phyloP scores from a whole-genome alignment of 371 early-diverging fungal species.

The Capillidium rhysosporum region DNA sequence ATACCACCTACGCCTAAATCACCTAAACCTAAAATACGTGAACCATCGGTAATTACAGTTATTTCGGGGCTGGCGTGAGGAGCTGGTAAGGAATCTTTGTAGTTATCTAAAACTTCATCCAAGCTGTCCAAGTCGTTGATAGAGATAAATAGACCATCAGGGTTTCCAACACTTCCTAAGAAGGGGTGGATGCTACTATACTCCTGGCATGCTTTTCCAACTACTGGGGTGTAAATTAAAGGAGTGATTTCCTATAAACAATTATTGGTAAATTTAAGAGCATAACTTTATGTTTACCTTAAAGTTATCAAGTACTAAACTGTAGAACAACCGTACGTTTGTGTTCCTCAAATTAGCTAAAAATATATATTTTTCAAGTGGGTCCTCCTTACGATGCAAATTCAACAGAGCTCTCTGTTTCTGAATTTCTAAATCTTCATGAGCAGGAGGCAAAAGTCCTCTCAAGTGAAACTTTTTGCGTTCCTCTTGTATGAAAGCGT shows the following conservation, averaged over 20 bases:
- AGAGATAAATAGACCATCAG: slow-evolving; percentile 73
- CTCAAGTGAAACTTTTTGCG: slow-evolving; percentile 30
- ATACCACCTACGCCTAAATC: slow-evolving; percentile 82
- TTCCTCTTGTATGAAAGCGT: slow-evolving; percentile 19
- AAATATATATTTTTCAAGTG: slow-evolving; percentile 63
- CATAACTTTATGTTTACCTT: slow-evolving; percentile 21
- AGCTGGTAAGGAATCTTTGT: slow-evolving; percentile 14
- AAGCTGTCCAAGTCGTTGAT: slow-evolving; percentile 46
- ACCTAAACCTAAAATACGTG: slow-evolving; percentile 80
- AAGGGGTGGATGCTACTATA: slow-evolving; percentile 76
- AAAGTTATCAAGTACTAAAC: slow-evolving; percentile 45
- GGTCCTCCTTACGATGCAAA: slow-evolving; percentile 30
- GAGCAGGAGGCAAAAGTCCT: slow-evolving; percentile 46
- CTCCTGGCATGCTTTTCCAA: slow-evolving; percentile 72
- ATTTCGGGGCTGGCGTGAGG: slow-evolving; percentile 38
- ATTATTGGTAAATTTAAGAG: not conserved
- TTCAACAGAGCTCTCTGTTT: slow-evolving; percentile 44
- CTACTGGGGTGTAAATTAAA: slow-evolving; percentile 80
- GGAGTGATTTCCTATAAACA: slow-evolving; percentile 42
- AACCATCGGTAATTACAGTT: slow-evolving; percentile 81
- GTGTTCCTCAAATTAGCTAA: slow-evolving; percentile 57
- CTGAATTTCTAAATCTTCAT: slow-evolving; percentile 49
- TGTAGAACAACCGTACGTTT: slow-evolving; percentile 59
- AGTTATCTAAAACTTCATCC: slow-evolving; percentile 43
- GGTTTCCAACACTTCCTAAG: slow-evolving; percentile 46